Percentiles rank a stretch among this genome's conserved stretches.
phyloP scores from a whole-genome alignment of 495 filamentous ascomycete species.

The Neurospora sublineolata region DNA sequence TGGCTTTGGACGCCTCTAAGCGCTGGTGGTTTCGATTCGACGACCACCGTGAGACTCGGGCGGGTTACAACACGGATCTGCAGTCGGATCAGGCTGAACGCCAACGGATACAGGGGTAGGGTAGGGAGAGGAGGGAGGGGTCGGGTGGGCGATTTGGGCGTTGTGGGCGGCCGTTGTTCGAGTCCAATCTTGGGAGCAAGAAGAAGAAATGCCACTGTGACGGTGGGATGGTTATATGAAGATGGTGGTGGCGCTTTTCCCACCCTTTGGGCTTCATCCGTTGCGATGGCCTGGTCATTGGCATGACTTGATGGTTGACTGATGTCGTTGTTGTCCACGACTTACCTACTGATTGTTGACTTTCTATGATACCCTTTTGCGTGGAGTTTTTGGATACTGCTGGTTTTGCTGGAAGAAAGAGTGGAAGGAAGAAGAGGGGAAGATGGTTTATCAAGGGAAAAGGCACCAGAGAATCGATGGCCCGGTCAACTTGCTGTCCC shows the following conservation, averaged over 20 bases:
- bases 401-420: background rate
- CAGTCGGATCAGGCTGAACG: background rate
- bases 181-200: background rate
- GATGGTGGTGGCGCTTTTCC: background rate
- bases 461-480: background rate
- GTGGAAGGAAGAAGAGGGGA: background rate
- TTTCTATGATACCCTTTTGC: background rate
- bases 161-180: background rate
- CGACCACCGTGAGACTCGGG: background rate
- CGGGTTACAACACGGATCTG: background rate
- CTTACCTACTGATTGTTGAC: background rate
- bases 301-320: too few relatives aligned
- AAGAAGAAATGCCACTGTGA: background rate
- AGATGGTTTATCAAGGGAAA: background rate
- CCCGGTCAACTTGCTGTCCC: too few relatives aligned
- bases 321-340: too few relatives aligned
- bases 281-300: too few relatives aligned
- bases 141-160: too few relatives aligned
- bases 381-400: background rate
- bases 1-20: background rate
- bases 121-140: too few relatives aligned
- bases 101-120: background rate
- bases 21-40: background rate
- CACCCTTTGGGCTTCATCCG: background rate
- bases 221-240: background rate